Evolutionary conservation across 2,329 filamentous ascomycete genomes (phyloP).

Genomic region (Aurifilum marmelostoma): DNA sequence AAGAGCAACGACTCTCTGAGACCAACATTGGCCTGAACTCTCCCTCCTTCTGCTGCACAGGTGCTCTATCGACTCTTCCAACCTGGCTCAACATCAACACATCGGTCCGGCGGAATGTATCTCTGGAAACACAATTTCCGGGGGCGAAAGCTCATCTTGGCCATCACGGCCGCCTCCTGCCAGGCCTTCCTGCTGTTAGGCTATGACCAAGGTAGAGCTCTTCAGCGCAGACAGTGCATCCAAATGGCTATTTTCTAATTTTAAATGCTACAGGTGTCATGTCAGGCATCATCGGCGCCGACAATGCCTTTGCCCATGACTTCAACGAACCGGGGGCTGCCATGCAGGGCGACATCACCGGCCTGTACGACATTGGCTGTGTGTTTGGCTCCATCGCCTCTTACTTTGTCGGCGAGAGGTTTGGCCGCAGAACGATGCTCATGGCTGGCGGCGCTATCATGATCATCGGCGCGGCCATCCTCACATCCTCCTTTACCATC

Average conservation of each 20-base stretch:
- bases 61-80: not conserved
- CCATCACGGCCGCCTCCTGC: slow-evolving; percentile 42
- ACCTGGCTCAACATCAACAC: not conserved
- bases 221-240: not conserved
- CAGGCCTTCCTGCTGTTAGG: slow-evolving; percentile 43
- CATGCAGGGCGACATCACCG: slow-evolving; percentile 43
- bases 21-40: not conserved
- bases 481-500: slow-evolving; percentile 40
- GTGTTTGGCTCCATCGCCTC: slow-evolving; percentile 37
- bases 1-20: not conserved
- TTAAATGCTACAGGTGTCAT: slow-evolving; percentile 36
- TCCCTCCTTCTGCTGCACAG: not conserved
- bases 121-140: slow-evolving; percentile 31
- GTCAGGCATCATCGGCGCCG: slow-evolving; percentile 41
- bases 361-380: slow-evolving; percentile 42
- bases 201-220: slow-evolving; percentile 37
- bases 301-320: slow-evolving; percentile 44
- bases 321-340: slow-evolving; percentile 42
- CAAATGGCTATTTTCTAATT: not conserved
- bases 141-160: slow-evolving; percentile 28
- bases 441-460: slow-evolving; percentile 42
- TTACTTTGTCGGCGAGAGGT: slow-evolving; percentile 40
- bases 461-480: slow-evolving; percentile 44
- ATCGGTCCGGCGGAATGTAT: slow-evolving; percentile 4
- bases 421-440: slow-evolving; percentile 43